Percentiles rank a stretch among this genome's conserved stretches.
phyloP scores from a whole-genome alignment of 768 basidiomycete species.

The Xanthoconium purpureum region DNA sequence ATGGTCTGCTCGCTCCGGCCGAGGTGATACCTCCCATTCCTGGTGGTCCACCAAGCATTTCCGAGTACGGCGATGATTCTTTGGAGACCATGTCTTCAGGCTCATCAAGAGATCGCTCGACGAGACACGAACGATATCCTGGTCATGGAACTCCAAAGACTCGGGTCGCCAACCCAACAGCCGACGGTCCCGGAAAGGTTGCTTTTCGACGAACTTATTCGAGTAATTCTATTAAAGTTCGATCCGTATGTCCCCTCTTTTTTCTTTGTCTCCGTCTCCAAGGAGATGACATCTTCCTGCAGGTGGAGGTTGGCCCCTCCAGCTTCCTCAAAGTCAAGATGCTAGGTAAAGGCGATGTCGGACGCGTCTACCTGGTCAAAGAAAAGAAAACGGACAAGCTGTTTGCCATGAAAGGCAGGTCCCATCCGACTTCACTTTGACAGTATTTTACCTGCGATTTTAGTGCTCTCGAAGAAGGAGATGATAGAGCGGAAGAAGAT shows the following conservation, averaged over 20 bases:
- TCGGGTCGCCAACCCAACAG: constrained; percentile 43
- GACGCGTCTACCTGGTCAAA: constrained; percentile 94
- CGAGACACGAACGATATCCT: constrained; percentile 38
- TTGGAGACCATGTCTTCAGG: constrained; percentile 76
- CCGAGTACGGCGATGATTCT: constrained; percentile 64
- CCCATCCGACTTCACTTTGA: constrained; percentile 1
- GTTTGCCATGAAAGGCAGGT: constrained; percentile 98
- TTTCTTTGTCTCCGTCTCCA: background rate
- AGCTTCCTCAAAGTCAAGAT: constrained; percentile 97
- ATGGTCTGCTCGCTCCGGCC: constrained; percentile 73
- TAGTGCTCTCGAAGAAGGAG: constrained; percentile 97
- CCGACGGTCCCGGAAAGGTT: constrained; percentile 55
- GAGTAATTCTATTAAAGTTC: constrained; percentile 94
- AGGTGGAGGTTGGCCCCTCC: constrained; percentile 93
- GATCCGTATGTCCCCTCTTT: constrained; percentile 54
- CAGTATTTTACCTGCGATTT: constrained; percentile 27
- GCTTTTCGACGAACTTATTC: constrained; percentile 95
- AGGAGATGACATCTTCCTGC: constrained; percentile 1
- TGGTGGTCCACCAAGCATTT: constrained; percentile 42
- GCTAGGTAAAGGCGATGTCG: constrained; percentile 98
- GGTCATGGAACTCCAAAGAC: constrained; percentile 35
- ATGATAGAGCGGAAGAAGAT: constrained; percentile 99
- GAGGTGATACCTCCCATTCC: constrained; percentile 58
- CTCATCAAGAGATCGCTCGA: constrained; percentile 58
- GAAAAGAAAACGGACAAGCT: constrained; percentile 97